A percentile compares a stretch with the other conserved stretches of the same genome.
Conservation (phyloP, 768 basidiomycete genomes). For the Kwoniella sp. region DNA sequence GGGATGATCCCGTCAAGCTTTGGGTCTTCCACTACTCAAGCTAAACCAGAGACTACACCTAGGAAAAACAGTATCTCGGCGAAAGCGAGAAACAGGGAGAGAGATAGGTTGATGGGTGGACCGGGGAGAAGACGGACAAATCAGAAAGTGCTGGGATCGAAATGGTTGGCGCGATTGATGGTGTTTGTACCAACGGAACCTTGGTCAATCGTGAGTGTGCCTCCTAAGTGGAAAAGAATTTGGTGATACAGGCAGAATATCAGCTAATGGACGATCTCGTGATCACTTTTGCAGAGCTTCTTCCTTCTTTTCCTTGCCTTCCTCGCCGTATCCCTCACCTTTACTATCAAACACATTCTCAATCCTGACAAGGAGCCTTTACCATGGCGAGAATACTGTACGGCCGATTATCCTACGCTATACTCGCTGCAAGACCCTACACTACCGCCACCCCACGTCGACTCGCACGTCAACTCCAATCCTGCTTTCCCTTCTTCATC, state of each 20-base stretch:
- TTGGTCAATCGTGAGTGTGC: conserved; percentile 39
- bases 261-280: no score
- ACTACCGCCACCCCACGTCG: conserved; percentile 42
- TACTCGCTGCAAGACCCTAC: conserved; percentile 37
- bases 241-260: no score
- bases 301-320: conserved; percentile 73
- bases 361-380: conserved; percentile 94
- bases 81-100: conserved; percentile 30
- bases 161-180: conserved; percentile 35
- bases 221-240: no score
- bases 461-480: conserved; percentile 54
- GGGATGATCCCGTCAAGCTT: conserved; percentile 6
- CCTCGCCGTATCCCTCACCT: conserved; percentile 79
- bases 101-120: conserved; percentile 34
- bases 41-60: neutral
- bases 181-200: conserved; percentile 38
- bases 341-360: conserved; percentile 84
- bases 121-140: conserved; percentile 9
- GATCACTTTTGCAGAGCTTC: conserved; percentile 58
- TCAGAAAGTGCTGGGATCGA: conserved; percentile 24
- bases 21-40: conserved; percentile 1
- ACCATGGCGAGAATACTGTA: conserved; percentile 92
- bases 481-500: conserved; percentile 19
- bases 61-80: conserved; percentile 22
- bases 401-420: conserved; percentile 58